Percentiles rank a stretch among this genome's conserved stretches.
Evolutionary conservation across 768 basidiomycete genomes (phyloP).

Genomic region (Podaxis carcinomalis): DNA sequence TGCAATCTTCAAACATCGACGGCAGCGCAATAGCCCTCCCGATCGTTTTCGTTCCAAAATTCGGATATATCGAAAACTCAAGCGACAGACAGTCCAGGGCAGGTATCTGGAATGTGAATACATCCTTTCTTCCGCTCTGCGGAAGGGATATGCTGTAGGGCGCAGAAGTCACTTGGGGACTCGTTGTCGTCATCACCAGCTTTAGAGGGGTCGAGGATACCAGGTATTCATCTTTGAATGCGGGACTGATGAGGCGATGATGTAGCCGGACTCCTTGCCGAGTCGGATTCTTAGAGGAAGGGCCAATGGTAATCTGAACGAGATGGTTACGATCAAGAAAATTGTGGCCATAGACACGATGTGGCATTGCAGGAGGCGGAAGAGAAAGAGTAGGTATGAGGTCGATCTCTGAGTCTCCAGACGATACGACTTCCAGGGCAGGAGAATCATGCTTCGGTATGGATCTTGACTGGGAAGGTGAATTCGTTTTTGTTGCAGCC

Average conservation of each 20-base stretch:
- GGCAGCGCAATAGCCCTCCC: constrained; percentile 88
- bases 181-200: constrained; percentile 84
- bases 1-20: constrained; percentile 57
- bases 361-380: constrained; percentile 97
- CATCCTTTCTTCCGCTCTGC: constrained; percentile 61
- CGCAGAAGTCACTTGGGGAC: constrained; percentile 76
- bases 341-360: constrained; percentile 95
- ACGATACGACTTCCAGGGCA: constrained; percentile 27
- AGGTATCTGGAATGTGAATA: constrained; percentile 85
- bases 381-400: constrained; percentile 91
- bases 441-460: constrained; percentile 33
- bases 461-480: constrained; percentile 19
- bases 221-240: constrained; percentile 61
- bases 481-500: constrained; percentile 30
- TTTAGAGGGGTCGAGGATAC: constrained; percentile 83
- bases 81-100: constrained; percentile 69
- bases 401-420: constrained; percentile 73
- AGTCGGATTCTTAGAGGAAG: constrained; percentile 39
- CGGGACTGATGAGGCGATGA: constrained; percentile 68
- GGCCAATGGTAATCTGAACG: constrained; percentile 83
- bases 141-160: constrained; percentile 91
- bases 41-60: constrained; percentile 95
- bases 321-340: constrained; percentile 84
- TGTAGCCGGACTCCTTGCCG: constrained; percentile 59
- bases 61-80: constrained; percentile 95